Percentiles rank a stretch among this genome's conserved stretches.
Conservation (phyloP, 257 asterid genomes). For the Capsicum chinense region DNA sequence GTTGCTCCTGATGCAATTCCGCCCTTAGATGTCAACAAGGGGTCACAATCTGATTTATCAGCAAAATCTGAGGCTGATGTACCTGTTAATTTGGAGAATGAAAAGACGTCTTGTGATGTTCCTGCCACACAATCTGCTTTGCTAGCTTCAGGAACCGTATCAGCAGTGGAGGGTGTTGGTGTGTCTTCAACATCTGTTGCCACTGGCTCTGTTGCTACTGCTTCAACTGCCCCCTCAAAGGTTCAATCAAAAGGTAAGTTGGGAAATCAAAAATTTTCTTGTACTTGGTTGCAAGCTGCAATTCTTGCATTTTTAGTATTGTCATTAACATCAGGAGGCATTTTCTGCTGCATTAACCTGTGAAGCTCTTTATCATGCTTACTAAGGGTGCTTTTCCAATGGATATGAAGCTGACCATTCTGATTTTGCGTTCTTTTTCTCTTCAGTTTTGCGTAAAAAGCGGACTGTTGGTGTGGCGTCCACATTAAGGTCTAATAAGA, state of each 20-base stretch:
- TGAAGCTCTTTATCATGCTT: neutral
- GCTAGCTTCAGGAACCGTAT: slow-evolving; percentile 42
- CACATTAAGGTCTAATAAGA: slow-evolving; percentile 84
- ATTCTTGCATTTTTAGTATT: slow-evolving; percentile 15
- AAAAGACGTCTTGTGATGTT: slow-evolving; percentile 36
- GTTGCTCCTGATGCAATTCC: slow-evolving; percentile 39
- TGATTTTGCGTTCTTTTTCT: slow-evolving; percentile 1
- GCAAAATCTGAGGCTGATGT: slow-evolving; percentile 36
- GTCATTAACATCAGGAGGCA: neutral
- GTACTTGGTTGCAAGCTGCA: neutral
- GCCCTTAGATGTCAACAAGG: slow-evolving; percentile 39
- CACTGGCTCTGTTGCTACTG: slow-evolving; percentile 48
- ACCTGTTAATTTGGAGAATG: slow-evolving; percentile 37
- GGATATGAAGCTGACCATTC: neutral
- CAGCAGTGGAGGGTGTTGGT: slow-evolving; percentile 36
- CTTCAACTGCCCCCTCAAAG: slow-evolving; percentile 54
- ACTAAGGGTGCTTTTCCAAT: neutral
- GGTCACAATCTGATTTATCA: slow-evolving; percentile 42
- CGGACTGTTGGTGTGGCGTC: slow-evolving; percentile 68
- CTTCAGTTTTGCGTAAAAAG: slow-evolving; percentile 80
- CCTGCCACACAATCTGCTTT: slow-evolving; percentile 41
- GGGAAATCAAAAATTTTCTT: slow-evolving; percentile 15
- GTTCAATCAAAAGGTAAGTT: slow-evolving; percentile 69
- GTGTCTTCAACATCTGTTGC: slow-evolving; percentile 50
- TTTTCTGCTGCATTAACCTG: slow-evolving; percentile 19